These are phyloP conservation scores for Teratosphaeria viscida DNA, from an alignment of 2,329 filamentous ascomycete genomes.

Conservation along the genomic window DNA sequence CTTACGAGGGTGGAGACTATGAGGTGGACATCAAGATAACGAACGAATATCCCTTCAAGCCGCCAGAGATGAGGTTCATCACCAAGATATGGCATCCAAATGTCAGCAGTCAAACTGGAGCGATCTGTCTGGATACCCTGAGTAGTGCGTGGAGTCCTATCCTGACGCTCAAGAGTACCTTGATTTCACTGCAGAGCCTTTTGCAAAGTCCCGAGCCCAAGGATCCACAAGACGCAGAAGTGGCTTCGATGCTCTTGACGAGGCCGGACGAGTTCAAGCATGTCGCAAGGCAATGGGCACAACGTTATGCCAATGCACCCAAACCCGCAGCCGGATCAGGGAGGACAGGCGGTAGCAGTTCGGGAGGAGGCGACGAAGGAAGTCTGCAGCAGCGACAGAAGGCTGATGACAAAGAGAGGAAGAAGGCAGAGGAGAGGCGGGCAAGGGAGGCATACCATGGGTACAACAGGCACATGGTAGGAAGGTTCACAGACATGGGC, in stretches of 20 bases:
- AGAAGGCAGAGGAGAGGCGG: conserved; percentile 42
- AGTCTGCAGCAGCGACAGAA: conserved; percentile 41
- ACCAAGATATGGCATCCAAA: conserved; percentile 98
- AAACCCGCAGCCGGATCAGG: conserved; percentile 42
- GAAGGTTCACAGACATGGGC: conserved; percentile 81
- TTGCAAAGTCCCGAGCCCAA: conserved; percentile 90
- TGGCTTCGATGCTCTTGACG: conserved; percentile 78
- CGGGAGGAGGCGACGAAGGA: conserved; percentile 2
- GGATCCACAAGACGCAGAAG: conserved; percentile 92
- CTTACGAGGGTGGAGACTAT: conserved; percentile 80
- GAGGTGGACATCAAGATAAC: conserved; percentile 80
- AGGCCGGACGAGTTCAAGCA: conserved; percentile 69
- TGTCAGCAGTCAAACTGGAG: conserved; percentile 68
- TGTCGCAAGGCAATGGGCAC: conserved; percentile 83
- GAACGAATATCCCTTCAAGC: conserved; percentile 82
- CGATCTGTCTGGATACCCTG: conserved; percentile 92
- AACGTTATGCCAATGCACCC: conserved; percentile 70
- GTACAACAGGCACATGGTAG: conserved; percentile 73
- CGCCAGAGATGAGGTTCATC: conserved; percentile 79
- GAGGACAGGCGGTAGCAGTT: conserved; percentile 29
- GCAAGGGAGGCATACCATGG: conserved; percentile 59
- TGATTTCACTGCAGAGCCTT: conserved; percentile 85
- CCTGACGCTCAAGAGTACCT: conserved; percentile 87
- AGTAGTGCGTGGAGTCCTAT: conserved; percentile 88
- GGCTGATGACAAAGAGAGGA: conserved; percentile 43